Base-by-base conservation (phyloP, 495 filamentous ascomycete species). In the Apiosordaria backusii region DNA sequence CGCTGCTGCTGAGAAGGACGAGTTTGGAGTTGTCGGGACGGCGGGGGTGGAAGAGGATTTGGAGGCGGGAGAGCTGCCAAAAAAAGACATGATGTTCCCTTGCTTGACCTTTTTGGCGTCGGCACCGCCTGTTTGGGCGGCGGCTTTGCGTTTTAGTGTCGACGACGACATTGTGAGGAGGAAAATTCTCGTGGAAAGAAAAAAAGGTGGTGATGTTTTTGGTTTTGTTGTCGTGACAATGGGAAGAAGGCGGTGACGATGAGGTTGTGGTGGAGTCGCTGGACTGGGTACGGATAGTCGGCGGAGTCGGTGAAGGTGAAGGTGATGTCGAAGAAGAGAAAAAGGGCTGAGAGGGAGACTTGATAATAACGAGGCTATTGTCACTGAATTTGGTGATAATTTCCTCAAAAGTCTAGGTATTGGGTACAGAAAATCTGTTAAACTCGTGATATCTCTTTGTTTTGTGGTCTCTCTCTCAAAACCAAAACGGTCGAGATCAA, bases 61-160 rank as follows among this genome's bases (percentile, higher is more conserved):
- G 81, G 75, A 7, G 9, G 35, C 35, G 1, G 35, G 35, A 2
- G 35, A 45, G 19, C 75, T 64, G 3, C 74, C 71, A 68, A 87
- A 85, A 78, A 88, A 88, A 25, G 84, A 84, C 22, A 78, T 79
- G 72, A 86, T 82, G 74, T 70, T 80, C 68, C 73, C 77, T 21
- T 83, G 78, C 75, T 93, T 96, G 65, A 89, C 75, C 77, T 97
- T 97, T 77, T 93, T 92, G 25, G 84, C 75, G 2, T 76, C 76
- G 23, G 81, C 74, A 19, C 78, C 75, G 16, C 78, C 75, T 18
- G 81, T 74, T 22, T 82, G 71, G 4, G 84, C 79, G 50, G 74
- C 74, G 50, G 87, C 85, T 80, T 92, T 92, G 67, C 91, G 88
- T 79, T 94, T 94, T 61, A 87, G 74, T 18, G 79, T 74, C 2